Evolutionary conservation across 1,284 basidiomycete species (phyloP).

Genomic region (Rhodotorula sp.): DNA sequence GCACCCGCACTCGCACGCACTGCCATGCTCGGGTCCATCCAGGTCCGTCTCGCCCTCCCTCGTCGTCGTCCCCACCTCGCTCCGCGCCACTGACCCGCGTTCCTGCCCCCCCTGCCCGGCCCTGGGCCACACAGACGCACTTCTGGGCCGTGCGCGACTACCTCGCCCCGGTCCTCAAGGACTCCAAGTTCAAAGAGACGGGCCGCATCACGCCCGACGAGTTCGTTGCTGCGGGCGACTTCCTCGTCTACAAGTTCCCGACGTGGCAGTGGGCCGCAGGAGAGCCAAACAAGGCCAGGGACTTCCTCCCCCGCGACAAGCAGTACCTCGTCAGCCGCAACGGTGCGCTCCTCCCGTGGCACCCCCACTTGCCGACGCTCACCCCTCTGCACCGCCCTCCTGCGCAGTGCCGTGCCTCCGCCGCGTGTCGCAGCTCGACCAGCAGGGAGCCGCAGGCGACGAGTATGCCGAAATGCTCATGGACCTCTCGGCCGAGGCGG

Average conservation of each 20-base stretch:
- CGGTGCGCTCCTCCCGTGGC: slow-evolving; percentile 50
- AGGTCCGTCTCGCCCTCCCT: slow-evolving; percentile 19
- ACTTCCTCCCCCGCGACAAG: slow-evolving; percentile 91
- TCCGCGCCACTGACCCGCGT: background rate
- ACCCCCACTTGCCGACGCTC: too few species aligned
- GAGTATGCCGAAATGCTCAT: slow-evolving; percentile 90
- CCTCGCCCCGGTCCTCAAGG: slow-evolving; percentile 89
- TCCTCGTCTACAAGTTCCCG: slow-evolving; percentile 91
- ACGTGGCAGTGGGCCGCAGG: slow-evolving; percentile 83
- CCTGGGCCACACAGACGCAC: slow-evolving; percentile 61
- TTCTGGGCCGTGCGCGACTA: slow-evolving; percentile 96
- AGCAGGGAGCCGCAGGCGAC: slow-evolving; percentile 91
- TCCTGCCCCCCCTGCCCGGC: background rate
- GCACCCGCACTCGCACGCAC: too few species aligned
- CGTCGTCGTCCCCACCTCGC: background rate
- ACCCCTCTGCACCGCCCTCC: background rate
- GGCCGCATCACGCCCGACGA: slow-evolving; percentile 77
- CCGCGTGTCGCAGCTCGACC: slow-evolving; percentile 84
- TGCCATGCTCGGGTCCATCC: slow-evolving; percentile 40
- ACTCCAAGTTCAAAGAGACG: slow-evolving; percentile 99
- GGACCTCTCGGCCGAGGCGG: slow-evolving; percentile 51
- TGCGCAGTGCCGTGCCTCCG: slow-evolving; percentile 78
- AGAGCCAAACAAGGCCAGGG: slow-evolving; percentile 67
- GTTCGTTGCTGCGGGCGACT: slow-evolving; percentile 87
- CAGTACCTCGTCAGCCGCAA: slow-evolving; percentile 94